Evolutionary conservation across 257 asterid species (phyloP), one percentile per base, ranked within the genome.

Genomic region (Coffea canephora): DNA sequence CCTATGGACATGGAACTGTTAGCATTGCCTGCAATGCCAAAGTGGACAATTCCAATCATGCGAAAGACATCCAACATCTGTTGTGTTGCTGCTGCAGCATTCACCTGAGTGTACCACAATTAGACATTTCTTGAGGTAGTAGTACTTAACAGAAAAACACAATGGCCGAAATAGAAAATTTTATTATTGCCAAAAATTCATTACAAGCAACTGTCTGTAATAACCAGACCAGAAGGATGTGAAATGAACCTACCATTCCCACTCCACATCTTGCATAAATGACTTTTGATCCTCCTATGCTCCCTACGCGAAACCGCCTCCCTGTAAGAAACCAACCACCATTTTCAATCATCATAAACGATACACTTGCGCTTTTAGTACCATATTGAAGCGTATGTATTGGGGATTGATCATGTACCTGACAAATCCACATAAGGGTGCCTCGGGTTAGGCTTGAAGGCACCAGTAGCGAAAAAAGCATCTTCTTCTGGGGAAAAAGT

Each of bases 11-110:
- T 66, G 39, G 97, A 90, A 74, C 76, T 78, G 78, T 91, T 89
- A 46, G 85, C 85, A 81, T 88, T 91, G 25, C 97, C 97, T 52
- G 93, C 82, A 12, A 91, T 90, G 23, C 97, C 94, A 73, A 90
- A 89, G 77, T 90, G 94, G n/a, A 91, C 69, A 52, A 91, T 45
- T 55, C 97, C 94, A 46, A 39, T 50, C 6, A 87, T 75, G 76
- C 85, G 46, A 75, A 91, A 91, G 9, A 82, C 65, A 72, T 91
- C 97, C 89, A 90, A 9, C 90, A 87, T 84, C 79, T 91, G 97
- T 31, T 91, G 97, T 55, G 97, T 90, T 82, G 90, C 89, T 77
- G 89, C 86, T 54, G 92, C 97, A 57, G 91, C 97, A 90, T 91
- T 91, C 62, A 88, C 92, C 96, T 91, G 78, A 73, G 41, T 19